Evolutionary conservation across 805 yeast genomes (phyloP).

Genomic region (Ogataea neopini): DNA sequence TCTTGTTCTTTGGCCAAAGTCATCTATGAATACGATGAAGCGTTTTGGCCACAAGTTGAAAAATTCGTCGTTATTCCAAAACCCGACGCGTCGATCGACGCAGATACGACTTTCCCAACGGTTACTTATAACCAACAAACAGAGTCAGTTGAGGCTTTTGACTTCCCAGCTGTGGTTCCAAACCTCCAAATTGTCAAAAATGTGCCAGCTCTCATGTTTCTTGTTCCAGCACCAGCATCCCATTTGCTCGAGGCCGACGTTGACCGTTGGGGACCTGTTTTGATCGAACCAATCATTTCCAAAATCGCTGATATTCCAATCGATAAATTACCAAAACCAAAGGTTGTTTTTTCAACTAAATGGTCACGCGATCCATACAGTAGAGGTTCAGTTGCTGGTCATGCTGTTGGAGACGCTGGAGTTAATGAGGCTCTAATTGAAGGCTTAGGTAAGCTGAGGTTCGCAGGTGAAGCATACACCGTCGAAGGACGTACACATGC

Average conservation of each 20-base stretch:
- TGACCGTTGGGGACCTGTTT: constrained; percentile 40
- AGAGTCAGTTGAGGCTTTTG: constrained; percentile 20
- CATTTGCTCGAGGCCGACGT: constrained; percentile 45
- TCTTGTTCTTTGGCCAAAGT: constrained; percentile 46
- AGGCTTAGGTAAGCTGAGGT: constrained; percentile 42
- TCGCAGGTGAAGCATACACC: constrained; percentile 57
- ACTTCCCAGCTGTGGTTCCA: constrained; percentile 31
- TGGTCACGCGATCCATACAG: constrained; percentile 54
- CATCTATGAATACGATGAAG: constrained; percentile 43
- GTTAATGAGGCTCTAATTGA: constrained; percentile 32
- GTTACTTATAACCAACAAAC: constrained; percentile 18
- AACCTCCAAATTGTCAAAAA: constrained; percentile 28
- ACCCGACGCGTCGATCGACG: constrained; percentile 24
- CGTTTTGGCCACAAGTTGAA: constrained; percentile 44
- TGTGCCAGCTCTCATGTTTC: constrained; percentile 42
- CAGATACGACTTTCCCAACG: constrained; percentile 10
- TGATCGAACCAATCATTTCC: constrained; percentile 43
- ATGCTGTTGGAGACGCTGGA: constrained; percentile 43
- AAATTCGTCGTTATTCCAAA: constrained; percentile 32
- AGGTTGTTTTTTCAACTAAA: constrained; percentile 32
- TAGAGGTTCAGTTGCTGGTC: constrained; percentile 49
- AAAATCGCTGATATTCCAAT: constrained; percentile 26
- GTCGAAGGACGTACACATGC: constrained; percentile 55
- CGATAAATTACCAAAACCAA: constrained; percentile 28
- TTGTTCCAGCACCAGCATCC: constrained; percentile 51